Percentiles rank a stretch among this genome's conserved stretches.
Evolutionary conservation across 805 yeast species (phyloP).

Genomic region (Suhomyces pyralidae): DNA sequence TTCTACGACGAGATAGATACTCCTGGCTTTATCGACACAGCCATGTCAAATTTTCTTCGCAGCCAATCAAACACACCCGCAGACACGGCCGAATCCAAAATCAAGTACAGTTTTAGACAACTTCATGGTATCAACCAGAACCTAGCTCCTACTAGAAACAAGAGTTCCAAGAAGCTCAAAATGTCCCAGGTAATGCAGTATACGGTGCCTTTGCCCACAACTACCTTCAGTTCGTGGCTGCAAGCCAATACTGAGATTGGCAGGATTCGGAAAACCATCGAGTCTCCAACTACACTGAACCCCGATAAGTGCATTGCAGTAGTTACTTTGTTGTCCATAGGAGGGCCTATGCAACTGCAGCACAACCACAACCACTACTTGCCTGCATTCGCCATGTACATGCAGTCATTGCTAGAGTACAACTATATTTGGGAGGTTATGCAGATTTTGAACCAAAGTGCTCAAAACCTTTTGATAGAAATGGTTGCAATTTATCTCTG

Average conservation of each 20-base stretch:
- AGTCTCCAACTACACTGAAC: neutral
- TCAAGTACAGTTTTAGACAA: conserved; percentile 8
- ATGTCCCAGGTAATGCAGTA: conserved; percentile 8
- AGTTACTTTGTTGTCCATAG: conserved; percentile 25
- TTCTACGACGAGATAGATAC: conserved; percentile 7
- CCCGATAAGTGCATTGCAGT: neutral
- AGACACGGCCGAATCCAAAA: neutral
- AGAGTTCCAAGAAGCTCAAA: neutral
- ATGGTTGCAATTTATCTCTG: conserved; percentile 44
- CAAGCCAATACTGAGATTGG: conserved; percentile 20
- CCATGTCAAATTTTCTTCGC: conserved; percentile 3
- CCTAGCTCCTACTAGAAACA: neutral
- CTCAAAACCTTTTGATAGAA: conserved; percentile 34
- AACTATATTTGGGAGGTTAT: neutral
- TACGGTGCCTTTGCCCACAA: conserved; percentile 13
- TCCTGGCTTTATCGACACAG: conserved; percentile 1
- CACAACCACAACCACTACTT: conserved; percentile 38
- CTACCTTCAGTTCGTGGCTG: conserved; percentile 13
- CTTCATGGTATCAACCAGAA: conserved; percentile 1
- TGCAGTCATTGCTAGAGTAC: neutral
- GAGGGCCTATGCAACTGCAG: conserved; percentile 24
- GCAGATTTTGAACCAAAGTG: conserved; percentile 17
- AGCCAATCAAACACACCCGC: neutral
- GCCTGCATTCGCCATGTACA: conserved; percentile 16
- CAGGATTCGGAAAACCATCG: conserved; percentile 13